Percentiles rank a stretch among this genome's conserved stretches.
phyloP scores from a whole-genome alignment of 345 rosid species.

The Citrus medica region DNA sequence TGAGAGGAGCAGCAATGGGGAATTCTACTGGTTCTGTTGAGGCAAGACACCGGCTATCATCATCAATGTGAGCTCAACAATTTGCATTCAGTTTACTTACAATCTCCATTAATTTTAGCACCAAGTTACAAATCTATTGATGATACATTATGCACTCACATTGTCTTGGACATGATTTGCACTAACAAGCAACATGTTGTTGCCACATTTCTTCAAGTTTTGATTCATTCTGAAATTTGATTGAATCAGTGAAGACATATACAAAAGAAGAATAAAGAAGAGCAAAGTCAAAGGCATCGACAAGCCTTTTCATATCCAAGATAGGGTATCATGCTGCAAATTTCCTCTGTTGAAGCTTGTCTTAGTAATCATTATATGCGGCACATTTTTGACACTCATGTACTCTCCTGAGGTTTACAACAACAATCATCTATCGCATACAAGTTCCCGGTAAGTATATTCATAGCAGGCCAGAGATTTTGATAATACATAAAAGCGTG shows the following conservation, averaged over 20 bases:
- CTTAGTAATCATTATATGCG: slow-evolving; percentile 50
- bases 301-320: slow-evolving; percentile 50
- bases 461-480: not conserved
- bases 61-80: slow-evolving; percentile 37
- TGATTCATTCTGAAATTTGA: not conserved
- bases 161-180: not conserved
- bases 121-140: not conserved
- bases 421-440: slow-evolving; percentile 30
- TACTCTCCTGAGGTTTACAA: slow-evolving; percentile 52
- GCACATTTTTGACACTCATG: slow-evolving; percentile 49
- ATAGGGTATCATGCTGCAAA: slow-evolving; percentile 59
- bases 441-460: slow-evolving; percentile 30
- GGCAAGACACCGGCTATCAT: slow-evolving; percentile 37
- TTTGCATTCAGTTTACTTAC: not conserved
- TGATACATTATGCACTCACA: not conserved
- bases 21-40: slow-evolving; percentile 28
- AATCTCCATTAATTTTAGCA: not conserved
- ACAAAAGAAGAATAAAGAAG: slow-evolving; percentile 52
- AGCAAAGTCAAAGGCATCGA: slow-evolving; percentile 46
- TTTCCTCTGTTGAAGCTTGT: slow-evolving; percentile 55
- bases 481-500: not conserved
- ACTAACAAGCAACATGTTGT: not conserved
- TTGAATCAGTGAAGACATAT: slow-evolving; percentile 58
- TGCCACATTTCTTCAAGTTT: not conserved
- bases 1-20: slow-evolving; percentile 37